A percentile compares a stretch with the other conserved stretches of the same genome.
Evolutionary conservation across 208 protist species (phyloP).

Genomic region (Acanthamoeba castellanii): DNA sequence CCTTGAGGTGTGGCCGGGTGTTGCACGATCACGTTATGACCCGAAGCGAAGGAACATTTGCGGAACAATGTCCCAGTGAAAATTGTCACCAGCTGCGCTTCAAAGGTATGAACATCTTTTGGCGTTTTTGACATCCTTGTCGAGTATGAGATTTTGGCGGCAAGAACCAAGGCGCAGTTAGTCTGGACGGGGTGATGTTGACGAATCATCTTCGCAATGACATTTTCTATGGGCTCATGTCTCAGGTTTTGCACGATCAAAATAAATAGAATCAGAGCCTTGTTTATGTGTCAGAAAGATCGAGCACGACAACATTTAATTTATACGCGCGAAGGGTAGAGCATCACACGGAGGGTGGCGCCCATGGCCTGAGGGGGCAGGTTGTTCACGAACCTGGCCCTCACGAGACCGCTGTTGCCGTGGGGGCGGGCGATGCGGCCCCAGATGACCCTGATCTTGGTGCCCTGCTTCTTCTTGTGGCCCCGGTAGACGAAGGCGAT

Average conservation of each 20-base stretch:
- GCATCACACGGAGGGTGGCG: slow-evolving; percentile 96
- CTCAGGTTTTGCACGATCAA: neutral
- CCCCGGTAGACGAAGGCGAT: slow-evolving; percentile 97
- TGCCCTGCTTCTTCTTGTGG: slow-evolving; percentile 90
- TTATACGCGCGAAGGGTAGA: slow-evolving; percentile 98
- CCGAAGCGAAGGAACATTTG: too few relatives aligned
- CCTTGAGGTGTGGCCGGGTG: too few relatives aligned
- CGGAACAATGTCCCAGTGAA: too few relatives aligned
- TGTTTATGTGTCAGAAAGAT: slow-evolving; percentile 41
- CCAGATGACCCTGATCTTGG: slow-evolving; percentile 96
- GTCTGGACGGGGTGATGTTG: too few relatives aligned
- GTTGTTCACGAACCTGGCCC: slow-evolving; percentile 97
- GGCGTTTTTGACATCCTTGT: too few relatives aligned
- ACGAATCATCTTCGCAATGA: too few relatives aligned
- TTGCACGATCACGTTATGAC: too few relatives aligned
- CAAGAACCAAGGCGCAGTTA: too few relatives aligned
- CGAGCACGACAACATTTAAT: slow-evolving; percentile 67
- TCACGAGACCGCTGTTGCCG: slow-evolving; percentile 97
- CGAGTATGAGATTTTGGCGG: too few relatives aligned
- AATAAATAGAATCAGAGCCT: neutral
- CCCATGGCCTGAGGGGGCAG: slow-evolving; percentile 97
- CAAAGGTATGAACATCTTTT: too few relatives aligned
- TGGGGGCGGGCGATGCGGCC: slow-evolving; percentile 97
- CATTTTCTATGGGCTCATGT: too few relatives aligned
- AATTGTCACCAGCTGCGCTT: too few relatives aligned